A percentile compares a stretch with the other conserved stretches of the same genome.
Evolutionary conservation across 768 basidiomycete species (phyloP).

Genomic region (Trametes cingulata): DNA sequence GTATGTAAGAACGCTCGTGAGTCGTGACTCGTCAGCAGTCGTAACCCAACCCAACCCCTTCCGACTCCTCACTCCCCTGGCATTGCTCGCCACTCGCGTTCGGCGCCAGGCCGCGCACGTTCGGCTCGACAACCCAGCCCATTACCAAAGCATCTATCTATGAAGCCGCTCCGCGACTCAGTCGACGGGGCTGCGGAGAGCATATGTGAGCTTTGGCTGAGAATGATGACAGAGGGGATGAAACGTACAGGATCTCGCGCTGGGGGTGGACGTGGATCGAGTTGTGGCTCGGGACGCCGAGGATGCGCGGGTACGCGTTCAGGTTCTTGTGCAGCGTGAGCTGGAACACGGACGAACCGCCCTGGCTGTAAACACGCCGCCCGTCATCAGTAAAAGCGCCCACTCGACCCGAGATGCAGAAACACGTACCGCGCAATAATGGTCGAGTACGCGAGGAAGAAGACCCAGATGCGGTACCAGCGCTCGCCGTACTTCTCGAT

Average conservation of each 20-base stretch:
- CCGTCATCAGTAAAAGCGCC: constrained; percentile 4
- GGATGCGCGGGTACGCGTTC: constrained; percentile 91
- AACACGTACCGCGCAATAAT: constrained; percentile 67
- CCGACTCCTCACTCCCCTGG: no score
- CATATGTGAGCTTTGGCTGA: neutral
- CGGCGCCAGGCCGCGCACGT: no score
- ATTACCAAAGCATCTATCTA: no score
- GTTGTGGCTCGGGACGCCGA: constrained; percentile 79
- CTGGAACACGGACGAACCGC: constrained; percentile 92
- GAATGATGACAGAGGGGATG: neutral
- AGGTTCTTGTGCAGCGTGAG: constrained; percentile 98
- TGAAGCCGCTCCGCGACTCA: neutral
- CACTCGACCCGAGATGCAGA: neutral
- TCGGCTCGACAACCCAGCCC: no score
- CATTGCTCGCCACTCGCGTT: no score
- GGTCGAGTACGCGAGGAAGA: constrained; percentile 93
- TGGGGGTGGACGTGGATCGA: constrained; percentile 70
- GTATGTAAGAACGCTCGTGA: no score
- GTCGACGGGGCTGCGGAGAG: constrained; percentile 12
- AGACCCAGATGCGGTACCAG: constrained; percentile 96
- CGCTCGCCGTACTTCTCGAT: constrained; percentile 86
- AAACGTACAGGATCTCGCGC: constrained; percentile 50
- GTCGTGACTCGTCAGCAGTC: no score
- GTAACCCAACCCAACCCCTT: no score
- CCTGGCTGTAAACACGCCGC: constrained; percentile 57